phyloP scores from a whole-genome alignment of 495 filamentous ascomycete genomes.

The Neurospora pannonica region DNA sequence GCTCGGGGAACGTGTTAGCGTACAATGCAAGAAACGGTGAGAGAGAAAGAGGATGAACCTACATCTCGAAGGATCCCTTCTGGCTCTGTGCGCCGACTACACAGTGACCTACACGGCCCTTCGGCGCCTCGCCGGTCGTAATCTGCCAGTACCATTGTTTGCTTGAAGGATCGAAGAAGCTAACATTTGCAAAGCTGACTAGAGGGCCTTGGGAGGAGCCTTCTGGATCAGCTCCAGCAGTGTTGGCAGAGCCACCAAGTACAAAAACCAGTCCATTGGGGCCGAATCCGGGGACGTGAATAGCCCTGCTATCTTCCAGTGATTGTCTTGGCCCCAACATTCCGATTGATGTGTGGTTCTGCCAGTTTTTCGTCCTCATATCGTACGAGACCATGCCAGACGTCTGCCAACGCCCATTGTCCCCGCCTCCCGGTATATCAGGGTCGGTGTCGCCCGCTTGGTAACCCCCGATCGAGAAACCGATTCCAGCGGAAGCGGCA shows the following conservation, averaged over 20 bases:
- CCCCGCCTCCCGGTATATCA: too few species aligned
- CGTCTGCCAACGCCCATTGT: too few species aligned
- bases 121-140: conserved; percentile 15
- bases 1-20: neutral
- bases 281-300: conserved; percentile 20
- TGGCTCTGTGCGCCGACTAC: conserved; percentile 18
- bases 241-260: conserved; percentile 27
- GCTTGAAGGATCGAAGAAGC: conserved; percentile 28
- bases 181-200: conserved; percentile 16
- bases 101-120: conserved; percentile 15
- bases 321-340: conserved; percentile 5
- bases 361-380: conserved; percentile 10
- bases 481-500: neutral
- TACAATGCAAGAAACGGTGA: neutral
- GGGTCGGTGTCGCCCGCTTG: conserved; percentile 3
- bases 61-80: conserved; percentile 29
- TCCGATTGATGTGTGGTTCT: conserved; percentile 6
- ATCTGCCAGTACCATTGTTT: conserved; percentile 23
- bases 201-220: neutral
- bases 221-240: neutral
- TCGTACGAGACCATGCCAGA: conserved; percentile 14
- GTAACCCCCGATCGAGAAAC: conserved; percentile 9
- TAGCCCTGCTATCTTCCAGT: conserved; percentile 10
- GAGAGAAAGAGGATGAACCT: neutral
- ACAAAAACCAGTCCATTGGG: conserved; percentile 25